Evolutionary conservation across 495 filamentous ascomycete genomes (phyloP), one percentile per base, ranked within the genome.

Genomic region (Penicillium silybi): DNA sequence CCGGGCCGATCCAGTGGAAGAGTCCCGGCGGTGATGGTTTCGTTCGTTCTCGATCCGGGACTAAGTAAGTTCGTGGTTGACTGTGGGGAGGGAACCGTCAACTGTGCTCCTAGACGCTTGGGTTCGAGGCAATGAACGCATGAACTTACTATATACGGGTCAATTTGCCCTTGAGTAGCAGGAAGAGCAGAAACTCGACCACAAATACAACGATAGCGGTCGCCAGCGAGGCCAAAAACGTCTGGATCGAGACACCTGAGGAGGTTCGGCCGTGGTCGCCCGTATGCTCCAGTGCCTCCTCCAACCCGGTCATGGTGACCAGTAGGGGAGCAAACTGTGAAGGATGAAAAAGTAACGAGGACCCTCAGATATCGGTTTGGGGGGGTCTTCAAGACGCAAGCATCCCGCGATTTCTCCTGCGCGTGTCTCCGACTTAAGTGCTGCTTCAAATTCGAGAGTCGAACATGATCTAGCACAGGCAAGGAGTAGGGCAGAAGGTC

Each of bases 61-160:
- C 92, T 16, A 97, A 80, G 63, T 90, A 97, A 8, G 92, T 95
- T 70, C 90, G 86, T 0, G 92, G 92, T 75, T 87, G 85, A 63
- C 85, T 90, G 58, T 29, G 22, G 37, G 22, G 22, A 35, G 10
- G 16, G 2, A 11, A 23, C n/a, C 7, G 22, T 48, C 17, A 48
- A 27, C 13, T 13, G 20, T 37, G 19, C 6, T 9, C 20, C 22
- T 40, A n/a, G 15, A 9, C 25, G 23, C 26, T 41, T n/a, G 6
- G 9, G 13, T 23, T 4, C 22, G 15, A 16, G 27, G 25, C 35
- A 39, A 45, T 19, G 15, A 19, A 26, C 18, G 40, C 18, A 25
- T 35, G 4, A 10, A 68, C 86, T 62, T 73, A 93, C 86, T 95
- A 97, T 59, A 97, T 93, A 54, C 92, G 81, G 2, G 81, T 82